Percentiles rank a stretch among this genome's conserved stretches.
These are phyloP conservation scores for Hirschfeldia incana DNA, from an alignment of 345 rosid genomes.

Conservation along the genomic window DNA sequence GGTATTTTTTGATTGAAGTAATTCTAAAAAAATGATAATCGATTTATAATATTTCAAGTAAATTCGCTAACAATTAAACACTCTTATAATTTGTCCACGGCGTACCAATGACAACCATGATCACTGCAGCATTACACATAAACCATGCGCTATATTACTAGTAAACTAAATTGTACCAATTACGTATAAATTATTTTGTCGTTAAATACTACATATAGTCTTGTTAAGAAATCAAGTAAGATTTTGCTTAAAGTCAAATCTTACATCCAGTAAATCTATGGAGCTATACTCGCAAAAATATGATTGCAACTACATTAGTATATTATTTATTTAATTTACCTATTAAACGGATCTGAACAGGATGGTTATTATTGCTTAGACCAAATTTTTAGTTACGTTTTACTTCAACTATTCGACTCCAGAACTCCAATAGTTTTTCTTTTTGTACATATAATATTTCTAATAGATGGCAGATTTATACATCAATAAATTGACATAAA, in stretches of 20 bases:
- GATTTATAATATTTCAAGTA: no score
- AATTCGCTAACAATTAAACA: no score
- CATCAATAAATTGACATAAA: neutral
- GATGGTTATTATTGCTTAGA: neutral
- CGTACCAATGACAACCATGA: no score
- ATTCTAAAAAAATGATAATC: no score
- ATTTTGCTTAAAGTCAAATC: constrained; percentile 34
- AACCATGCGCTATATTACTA: neutral
- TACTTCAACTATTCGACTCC: constrained; percentile 5
- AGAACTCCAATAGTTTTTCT: neutral
- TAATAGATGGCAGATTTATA: neutral
- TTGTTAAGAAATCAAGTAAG: constrained; percentile 25
- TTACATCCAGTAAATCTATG: constrained; percentile 23
- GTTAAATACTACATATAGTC: neutral
- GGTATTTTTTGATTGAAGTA: no score
- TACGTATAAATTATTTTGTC: neutral
- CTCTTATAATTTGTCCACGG: no score
- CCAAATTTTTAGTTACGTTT: neutral
- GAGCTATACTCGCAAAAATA: constrained; percentile 7
- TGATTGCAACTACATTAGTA: constrained; percentile 17
- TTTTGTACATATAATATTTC: neutral
- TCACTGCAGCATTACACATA: constrained; percentile 2
- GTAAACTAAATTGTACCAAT: neutral
- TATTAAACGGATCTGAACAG: neutral
- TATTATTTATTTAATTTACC: neutral